Evolutionary conservation across 768 basidiomycete genomes (phyloP), one percentile per base, ranked within the genome.

Genomic region (Boletus patriciae): DNA sequence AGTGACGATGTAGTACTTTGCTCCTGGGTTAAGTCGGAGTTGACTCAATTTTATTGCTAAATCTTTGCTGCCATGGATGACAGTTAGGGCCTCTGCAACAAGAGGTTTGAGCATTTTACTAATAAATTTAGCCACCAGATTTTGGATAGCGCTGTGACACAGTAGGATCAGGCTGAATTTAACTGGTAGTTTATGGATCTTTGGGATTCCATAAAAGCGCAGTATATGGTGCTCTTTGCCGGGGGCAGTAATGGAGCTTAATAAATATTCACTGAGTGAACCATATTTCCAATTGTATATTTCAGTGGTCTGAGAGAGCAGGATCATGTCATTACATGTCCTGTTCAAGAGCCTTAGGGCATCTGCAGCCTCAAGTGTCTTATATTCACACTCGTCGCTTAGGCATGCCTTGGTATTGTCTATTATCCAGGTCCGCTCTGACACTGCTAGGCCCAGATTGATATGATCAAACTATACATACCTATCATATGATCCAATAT

Each of bases 1-100:
- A 0, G 59, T 54, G 2, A 60, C 44, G 0, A 60, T 34, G 33
- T 29, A 60, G n/a, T 25, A 3, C 2, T 1, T 0, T 16, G 2
- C 0, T 0, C 27, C 10, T 0, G 42, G 21, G 1, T 3, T 0
- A 0, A 50, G 16, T 6, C 8, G 1, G 12, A 60, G 34, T 19
- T 60, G 15, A 33, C 59, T 60, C 51, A 60, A 57, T 60, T 60
- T 60, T 44, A 56, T 60, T 40, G 40, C 55, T 19, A 61, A 16
- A 18, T 61, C 55, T 40, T 61, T 61, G 25, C 37, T 43, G 0
- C 55, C 55, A 12, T 47, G 31, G 0, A 61, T 46, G 4, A 61
- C 23, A 15, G 52, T 54, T 31, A 19, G 59, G 40, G 49, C 55
- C 47, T 33, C 5, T 4, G 13, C 19, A 41, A 60, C 19, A 0